Percentiles rank a stretch among this genome's conserved stretches.
Evolutionary conservation across 352 stramenopile genomes (phyloP).

Genomic region (Phytophthora crassamura): DNA sequence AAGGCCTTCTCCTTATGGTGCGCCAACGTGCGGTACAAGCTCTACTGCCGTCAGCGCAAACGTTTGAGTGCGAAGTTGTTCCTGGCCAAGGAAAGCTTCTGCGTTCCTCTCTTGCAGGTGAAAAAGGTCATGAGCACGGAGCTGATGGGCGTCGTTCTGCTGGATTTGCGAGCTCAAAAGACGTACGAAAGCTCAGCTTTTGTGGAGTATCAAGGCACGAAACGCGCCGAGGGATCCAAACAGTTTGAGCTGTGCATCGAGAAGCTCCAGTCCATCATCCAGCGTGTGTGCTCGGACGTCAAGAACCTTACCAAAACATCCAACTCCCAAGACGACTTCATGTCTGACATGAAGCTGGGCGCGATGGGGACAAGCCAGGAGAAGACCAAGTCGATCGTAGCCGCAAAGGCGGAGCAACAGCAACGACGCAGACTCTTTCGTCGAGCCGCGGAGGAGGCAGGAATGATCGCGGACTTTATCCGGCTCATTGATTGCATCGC

Average conservation of each 20-base stretch:
- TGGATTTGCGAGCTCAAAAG: slow-evolving; percentile 89
- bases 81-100: slow-evolving; percentile 92
- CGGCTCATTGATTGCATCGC: slow-evolving; percentile 93
- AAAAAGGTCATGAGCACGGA: slow-evolving; percentile 91
- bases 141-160: slow-evolving; percentile 80
- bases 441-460: slow-evolving; percentile 86
- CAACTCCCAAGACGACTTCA: slow-evolving; percentile 68
- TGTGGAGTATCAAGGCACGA: slow-evolving; percentile 90
- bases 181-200: slow-evolving; percentile 91
- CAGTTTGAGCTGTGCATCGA: slow-evolving; percentile 93
- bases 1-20: slow-evolving; percentile 92
- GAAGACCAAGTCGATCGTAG: slow-evolving; percentile 94
- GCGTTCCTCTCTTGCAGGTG: slow-evolving; percentile 84
- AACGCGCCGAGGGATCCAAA: slow-evolving; percentile 88
- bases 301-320: slow-evolving; percentile 85
- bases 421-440: slow-evolving; percentile 85
- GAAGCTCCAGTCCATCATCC: slow-evolving; percentile 90
- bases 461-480: slow-evolving; percentile 94
- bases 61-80: slow-evolving; percentile 86
- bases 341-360: slow-evolving; percentile 46
- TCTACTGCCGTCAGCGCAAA: slow-evolving; percentile 92
- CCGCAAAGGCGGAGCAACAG: slow-evolving; percentile 91
- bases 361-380: slow-evolving; percentile 52
- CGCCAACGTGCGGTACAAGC: slow-evolving; percentile 90
- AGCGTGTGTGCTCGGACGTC: slow-evolving; percentile 91